phyloP scores from a whole-genome alignment of 495 filamentous ascomycete species.

The Xylaria flabelliformis region DNA sequence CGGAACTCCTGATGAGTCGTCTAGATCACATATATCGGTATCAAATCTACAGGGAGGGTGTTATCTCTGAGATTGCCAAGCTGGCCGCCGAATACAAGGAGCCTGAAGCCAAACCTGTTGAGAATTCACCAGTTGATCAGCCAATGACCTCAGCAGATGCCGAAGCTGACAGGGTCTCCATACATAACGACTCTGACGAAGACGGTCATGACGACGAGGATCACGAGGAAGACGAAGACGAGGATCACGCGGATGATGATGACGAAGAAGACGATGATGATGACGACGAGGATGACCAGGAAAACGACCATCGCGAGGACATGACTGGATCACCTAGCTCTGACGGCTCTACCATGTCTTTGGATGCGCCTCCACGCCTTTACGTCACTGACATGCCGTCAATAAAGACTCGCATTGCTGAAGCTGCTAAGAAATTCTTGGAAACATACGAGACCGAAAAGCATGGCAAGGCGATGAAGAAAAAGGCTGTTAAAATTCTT shows the following conservation, averaged over 20 bases:
- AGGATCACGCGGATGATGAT: conserved; percentile 31
- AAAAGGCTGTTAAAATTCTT: conserved; percentile 78
- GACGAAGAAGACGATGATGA: conserved; percentile 32
- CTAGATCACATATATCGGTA: conserved; percentile 88
- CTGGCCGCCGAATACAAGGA: conserved; percentile 59
- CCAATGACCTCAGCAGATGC: conserved; percentile 55
- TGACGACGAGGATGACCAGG: conserved; percentile 58
- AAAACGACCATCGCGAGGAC: conserved; percentile 59
- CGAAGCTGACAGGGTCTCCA: conserved; percentile 57
- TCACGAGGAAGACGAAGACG: conserved; percentile 62
- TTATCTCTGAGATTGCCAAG: conserved; percentile 89
- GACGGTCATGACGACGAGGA: conserved; percentile 59
- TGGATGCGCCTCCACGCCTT: conserved; percentile 55
- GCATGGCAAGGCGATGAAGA: conserved; percentile 69
- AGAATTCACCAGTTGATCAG: conserved; percentile 55
- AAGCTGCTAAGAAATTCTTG: conserved; percentile 80
- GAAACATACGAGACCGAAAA: conserved; percentile 81
- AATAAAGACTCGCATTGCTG: conserved; percentile 75
- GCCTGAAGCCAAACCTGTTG: conserved; percentile 34
- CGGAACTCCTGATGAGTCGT: conserved; percentile 83
- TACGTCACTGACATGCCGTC: conserved; percentile 60
- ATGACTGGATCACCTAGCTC: conserved; percentile 74
- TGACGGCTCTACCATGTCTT: conserved; percentile 62
- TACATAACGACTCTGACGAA: conserved; percentile 54
- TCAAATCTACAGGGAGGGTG: conserved; percentile 97